These are phyloP conservation scores for Clavulina sp. DNA, from an alignment of 768 basidiomycete genomes.

Conservation along the genomic window DNA sequence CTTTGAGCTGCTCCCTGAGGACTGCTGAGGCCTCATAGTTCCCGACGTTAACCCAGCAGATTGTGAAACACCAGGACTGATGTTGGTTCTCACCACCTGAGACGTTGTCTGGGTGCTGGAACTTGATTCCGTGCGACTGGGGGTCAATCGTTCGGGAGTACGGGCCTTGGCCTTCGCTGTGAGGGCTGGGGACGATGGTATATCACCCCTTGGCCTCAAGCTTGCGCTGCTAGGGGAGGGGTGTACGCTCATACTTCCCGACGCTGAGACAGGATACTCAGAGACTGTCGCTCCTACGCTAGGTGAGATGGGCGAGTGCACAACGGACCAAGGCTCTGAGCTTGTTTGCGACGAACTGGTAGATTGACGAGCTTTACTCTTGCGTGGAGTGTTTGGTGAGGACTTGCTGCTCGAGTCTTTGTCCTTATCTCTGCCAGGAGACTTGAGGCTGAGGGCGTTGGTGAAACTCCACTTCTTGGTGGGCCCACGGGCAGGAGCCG, in stretches of 20 bases:
- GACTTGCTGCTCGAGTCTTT: no score
- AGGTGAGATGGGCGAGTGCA: no score
- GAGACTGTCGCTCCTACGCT: no score
- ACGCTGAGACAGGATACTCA: no score
- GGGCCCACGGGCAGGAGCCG: slow-evolving; percentile 26
- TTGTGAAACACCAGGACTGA: no score
- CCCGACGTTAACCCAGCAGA: no score
- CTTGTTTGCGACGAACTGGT: neutral
- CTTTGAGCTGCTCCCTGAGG: slow-evolving; percentile 26
- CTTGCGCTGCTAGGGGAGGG: neutral
- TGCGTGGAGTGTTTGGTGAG: no score
- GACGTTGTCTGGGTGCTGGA: slow-evolving; percentile 37
- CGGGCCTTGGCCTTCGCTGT: neutral
- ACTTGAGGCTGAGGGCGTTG: neutral
- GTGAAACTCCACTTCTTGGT: slow-evolving; percentile 97
- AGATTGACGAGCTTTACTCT: no score
- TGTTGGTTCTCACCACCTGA: neutral
- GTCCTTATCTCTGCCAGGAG: neutral
- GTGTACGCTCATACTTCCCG: no score
- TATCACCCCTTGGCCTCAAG: neutral
- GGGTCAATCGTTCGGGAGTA: slow-evolving; percentile 18
- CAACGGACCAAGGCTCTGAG: neutral
- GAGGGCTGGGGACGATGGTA: neutral
- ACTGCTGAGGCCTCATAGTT: slow-evolving; percentile 4
- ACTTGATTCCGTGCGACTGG: slow-evolving; percentile 60